phyloP scores from a whole-genome alignment of 2,329 filamentous ascomycete species.

The Fonsecaea pedrosoi region DNA sequence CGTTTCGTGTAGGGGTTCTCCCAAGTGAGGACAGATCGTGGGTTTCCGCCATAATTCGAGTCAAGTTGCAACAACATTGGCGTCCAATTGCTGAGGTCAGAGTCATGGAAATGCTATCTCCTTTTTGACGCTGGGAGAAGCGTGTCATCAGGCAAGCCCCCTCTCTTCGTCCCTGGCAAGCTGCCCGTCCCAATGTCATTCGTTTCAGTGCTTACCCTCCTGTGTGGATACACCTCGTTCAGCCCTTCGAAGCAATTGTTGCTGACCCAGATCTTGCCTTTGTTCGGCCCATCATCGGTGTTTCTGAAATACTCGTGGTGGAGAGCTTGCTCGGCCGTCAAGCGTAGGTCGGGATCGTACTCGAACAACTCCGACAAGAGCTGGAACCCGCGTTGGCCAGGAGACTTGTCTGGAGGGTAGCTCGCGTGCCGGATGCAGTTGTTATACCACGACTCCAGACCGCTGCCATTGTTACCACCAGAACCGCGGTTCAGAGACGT shows the following conservation, averaged over 20 bases:
- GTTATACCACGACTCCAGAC: slow-evolving; percentile 81
- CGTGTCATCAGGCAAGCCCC: slow-evolving; percentile 79
- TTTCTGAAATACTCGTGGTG: slow-evolving; percentile 86
- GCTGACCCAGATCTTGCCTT: slow-evolving; percentile 57
- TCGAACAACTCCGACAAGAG: slow-evolving; percentile 83
- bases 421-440: slow-evolving; percentile 68
- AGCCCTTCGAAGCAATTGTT: slow-evolving; percentile 90
- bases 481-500: slow-evolving; percentile 48
- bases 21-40: background rate
- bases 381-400: slow-evolving; percentile 79
- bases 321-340: slow-evolving; percentile 88
- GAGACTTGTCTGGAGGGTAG: slow-evolving; percentile 61
- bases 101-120: slow-evolving; percentile 30
- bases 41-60: background rate
- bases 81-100: background rate
- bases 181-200: slow-evolving; percentile 93
- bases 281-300: slow-evolving; percentile 51
- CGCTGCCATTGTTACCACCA: slow-evolving; percentile 60
- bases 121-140: slow-evolving; percentile 38
- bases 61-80: background rate
- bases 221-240: slow-evolving; percentile 85
- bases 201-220: slow-evolving; percentile 90
- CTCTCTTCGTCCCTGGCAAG: slow-evolving; percentile 88
- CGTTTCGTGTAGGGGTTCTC: background rate
- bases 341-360: slow-evolving; percentile 87